Base-by-base conservation (phyloP, 768 basidiomycete species). In the Trametes maxima region DNA sequence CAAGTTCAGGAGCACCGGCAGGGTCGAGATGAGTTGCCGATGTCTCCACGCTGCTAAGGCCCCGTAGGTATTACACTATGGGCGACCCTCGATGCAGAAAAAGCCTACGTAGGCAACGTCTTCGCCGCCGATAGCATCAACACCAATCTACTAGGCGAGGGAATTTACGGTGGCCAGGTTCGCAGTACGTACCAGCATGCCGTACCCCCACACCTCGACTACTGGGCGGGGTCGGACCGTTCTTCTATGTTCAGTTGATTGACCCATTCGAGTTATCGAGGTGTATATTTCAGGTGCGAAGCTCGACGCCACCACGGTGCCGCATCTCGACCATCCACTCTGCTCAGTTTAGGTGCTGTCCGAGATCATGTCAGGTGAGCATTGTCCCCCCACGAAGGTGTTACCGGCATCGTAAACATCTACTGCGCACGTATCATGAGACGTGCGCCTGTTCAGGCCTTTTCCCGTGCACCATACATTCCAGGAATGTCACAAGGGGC, bases 211-310 rank as follows among this genome's bases (percentile, higher is more conserved):
- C 3, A n/a, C 19, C 4, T 21, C 43, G 43, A 21, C 52, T 12
- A 22, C 33, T 28, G 43, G 46, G 37, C 37, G 36, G 33, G 53
- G 54, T 43, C 24, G 19, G 39, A 36, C 42, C 45, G 37, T 45
- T 45, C 52, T 19, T 54, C 13, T n/a, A 8, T 54, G 39, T 37
- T 60, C 59, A 60, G 37, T 47, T 60, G 59, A 60, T 28, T 46
- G 11, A 6, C 59, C 17, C 12, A 24, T 22, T 36, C n/a, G 19
- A 54, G 59, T 36, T 48, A 39, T 10, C 24, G 36, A 12, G 5
- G 19, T 25, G 59, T 22, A 44, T 28, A 5, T 25, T 28, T 17
- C 25, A 44, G 19, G 22, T 21, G 47, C 40, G 47, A 42, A 19
- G 17, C 36, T 24, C 35, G 49, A 53, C 58, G 58, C 58, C 58